Base-by-base conservation (phyloP, 306 rosid species). In the Ziziphus jujuba region DNA sequence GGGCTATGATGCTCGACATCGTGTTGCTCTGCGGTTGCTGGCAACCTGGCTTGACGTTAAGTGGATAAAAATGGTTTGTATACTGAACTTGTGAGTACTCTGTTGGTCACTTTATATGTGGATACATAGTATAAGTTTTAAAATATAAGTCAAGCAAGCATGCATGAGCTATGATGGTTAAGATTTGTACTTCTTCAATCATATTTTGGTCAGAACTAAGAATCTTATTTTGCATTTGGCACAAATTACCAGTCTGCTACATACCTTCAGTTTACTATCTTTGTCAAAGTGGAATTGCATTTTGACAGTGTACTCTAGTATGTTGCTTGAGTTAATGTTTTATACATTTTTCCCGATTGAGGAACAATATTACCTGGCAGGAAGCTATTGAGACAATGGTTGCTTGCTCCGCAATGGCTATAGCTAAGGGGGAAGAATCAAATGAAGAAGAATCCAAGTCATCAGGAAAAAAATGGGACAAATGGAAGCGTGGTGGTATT, bases 401-500 rank as follows among this genome's bases (percentile, higher is more conserved):
- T 87, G 88, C 98, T 79, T 87, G 81, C 83, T 79, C 96, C 70
- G 98, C 96, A 4, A 90, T 92, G 96, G 93, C 98, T 65, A 33
- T 86, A 54, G 79, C 82, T 35, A 84, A 87, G 74, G 81, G 60
- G 50, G 82, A 78, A 75, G 95, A 88, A 51, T 73, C 74, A 55
- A 78, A 74, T 23, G 73, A 75, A 66, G 87, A 84, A 73, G 92
- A 75, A 81, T 22, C 65, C 54, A 61, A 77, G 69, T 65, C 86
- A 70, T 80, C 83, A 66, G 71, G 73, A 77, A 78, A 52, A 65
- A 87, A 87, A 66, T 89, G 95, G 98, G 81, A 80, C 55, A 92
- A 87, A 75, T 82, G 83, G 85, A 92, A 85, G 89, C 97, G 97
- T 10, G 93, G 98, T 74, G 96, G 98, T 60, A 92, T 92, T 49